These are phyloP conservation scores for Xylaria nigripes DNA, from an alignment of 495 filamentous ascomycete genomes.

Conservation along the genomic window DNA sequence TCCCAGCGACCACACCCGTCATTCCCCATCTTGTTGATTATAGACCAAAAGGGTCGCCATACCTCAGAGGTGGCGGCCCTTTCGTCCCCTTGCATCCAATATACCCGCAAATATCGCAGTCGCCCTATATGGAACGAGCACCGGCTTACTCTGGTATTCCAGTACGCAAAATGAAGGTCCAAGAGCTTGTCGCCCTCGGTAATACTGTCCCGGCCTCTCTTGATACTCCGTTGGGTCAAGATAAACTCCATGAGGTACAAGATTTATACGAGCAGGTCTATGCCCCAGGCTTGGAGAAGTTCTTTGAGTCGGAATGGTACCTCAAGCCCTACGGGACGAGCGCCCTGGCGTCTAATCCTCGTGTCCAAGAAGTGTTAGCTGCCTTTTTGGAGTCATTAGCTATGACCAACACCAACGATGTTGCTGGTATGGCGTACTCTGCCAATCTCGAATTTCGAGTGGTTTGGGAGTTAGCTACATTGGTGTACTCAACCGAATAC, in stretches of 20 bases:
- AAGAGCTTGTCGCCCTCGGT: slow-evolving; percentile 63
- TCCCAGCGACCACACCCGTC: slow-evolving; percentile 26
- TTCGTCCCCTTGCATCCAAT: slow-evolving; percentile 19
- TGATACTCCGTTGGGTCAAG: slow-evolving; percentile 47
- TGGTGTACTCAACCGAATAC: slow-evolving; percentile 29
- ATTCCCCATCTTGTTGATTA: slow-evolving; percentile 19
- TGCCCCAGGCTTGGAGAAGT: slow-evolving; percentile 63
- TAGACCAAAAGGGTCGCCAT: slow-evolving; percentile 25
- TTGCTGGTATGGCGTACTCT: slow-evolving; percentile 53
- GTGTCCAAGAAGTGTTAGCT: slow-evolving; percentile 54
- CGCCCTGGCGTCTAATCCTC: slow-evolving; percentile 46
- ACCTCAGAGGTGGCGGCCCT: slow-evolving; percentile 37
- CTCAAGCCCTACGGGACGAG: slow-evolving; percentile 30
- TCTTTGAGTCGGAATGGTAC: slow-evolving; percentile 85
- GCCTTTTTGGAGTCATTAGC: slow-evolving; percentile 46
- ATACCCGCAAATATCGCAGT: slow-evolving; percentile 17
- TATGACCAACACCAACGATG: slow-evolving; percentile 37
- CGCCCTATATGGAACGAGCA: slow-evolving; percentile 28
- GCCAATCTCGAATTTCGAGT: slow-evolving; percentile 60
- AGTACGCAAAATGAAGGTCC: slow-evolving; percentile 67
- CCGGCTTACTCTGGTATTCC: slow-evolving; percentile 41
- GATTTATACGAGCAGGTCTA: slow-evolving; percentile 71
- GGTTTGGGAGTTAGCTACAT: slow-evolving; percentile 56
- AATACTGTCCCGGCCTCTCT: slow-evolving; percentile 54
- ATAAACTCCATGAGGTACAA: slow-evolving; percentile 58